Evolutionary conservation across 805 yeast species (phyloP), one percentile per base, ranked within the genome.

Genomic region (Babjeviella inositovora): DNA sequence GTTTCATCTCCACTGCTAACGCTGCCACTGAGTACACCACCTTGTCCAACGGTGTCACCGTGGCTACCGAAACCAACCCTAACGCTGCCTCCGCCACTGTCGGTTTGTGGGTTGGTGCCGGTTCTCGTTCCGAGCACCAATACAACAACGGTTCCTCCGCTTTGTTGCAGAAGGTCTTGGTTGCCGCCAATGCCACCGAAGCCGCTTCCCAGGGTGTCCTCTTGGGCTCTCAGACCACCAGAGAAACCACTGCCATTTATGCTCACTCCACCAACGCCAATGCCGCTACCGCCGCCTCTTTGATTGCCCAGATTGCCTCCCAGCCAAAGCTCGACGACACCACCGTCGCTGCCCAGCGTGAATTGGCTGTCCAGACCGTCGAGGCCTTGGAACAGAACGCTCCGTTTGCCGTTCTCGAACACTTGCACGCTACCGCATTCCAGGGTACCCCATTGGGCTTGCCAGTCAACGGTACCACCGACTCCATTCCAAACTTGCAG

Each of bases 91-190:
- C 72, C 18, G 57, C 80, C 23, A 59, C 81, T 17, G 58, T 74
- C 35, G 87, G 90, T 49, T 50, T 74, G 28, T 77, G 62, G 47
- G 55, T 61, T 43, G 76, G 74, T 35, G 77, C 84, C 24, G 93
- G 93, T 47, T 70, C 87, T 23, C 59, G 84, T 46, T 50, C 76
- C 25, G 93, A 79, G 50, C 76, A 73, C 51, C 60, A 80, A 20
- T 76, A 70, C 66, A 74, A 71, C 57, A 77, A 79, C 37, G 93
- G 93, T 66, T 69, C 73, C 25, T 66, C 87, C 26, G 65, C 74
- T 32, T 52, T 79, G 36, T 57, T 70, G 33, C 54, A 74, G 44
- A 51, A 60, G 29, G 47, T 63, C 13, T 53, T 75, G 41, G 41
- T 45, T 17, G 21, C 26, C 13, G 43, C 48, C 18, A 35, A 45